Base-by-base conservation (phyloP, 2,329 filamentous ascomycete species). In the Torrubiella hemipterigena region DNA sequence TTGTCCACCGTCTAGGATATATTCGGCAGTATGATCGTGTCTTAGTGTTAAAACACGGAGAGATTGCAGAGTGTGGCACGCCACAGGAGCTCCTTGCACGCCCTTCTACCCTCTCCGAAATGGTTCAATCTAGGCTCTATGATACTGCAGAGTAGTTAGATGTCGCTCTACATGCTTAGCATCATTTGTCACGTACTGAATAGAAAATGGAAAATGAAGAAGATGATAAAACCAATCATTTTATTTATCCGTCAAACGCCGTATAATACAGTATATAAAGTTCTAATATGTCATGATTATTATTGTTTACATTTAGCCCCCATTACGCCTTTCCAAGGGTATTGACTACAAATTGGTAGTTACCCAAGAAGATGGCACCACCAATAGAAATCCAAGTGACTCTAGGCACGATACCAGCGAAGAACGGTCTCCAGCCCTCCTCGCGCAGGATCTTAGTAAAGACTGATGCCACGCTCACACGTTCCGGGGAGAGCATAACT, bases 381-480 rank as follows among this genome's bases (percentile, higher is more conserved):
- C 91, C 91, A 34, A 84, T 80, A 43, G 84, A 91, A 51, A 98
- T 98, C 87, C 91, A 96, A 39, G 84, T 79, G 8, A 94, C 78
- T 32, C 91, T 67, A 2, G 91, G 91, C 12, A 81, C 86, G 27
- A 78, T 68, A 2, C 81, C 82, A 2, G 77, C 72, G 46, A 87
- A 85, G 54, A 87, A 85, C 0, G 77, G 77, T 38, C 67, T 58
- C 5, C 73, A 51, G 2, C 82, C 81, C 38, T 75, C 69, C 33
- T 77, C 68, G 29, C 56, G 59, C 48, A 77, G 60, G 35, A 95
- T 81, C 14, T 65, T 59, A 31, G 60, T 62, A 39, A 89, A 61
- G 38, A 94, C 65, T 5, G 55, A 52, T 20, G 59, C 52, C 40
- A 75, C 67, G 10, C 65, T 69, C 51, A 71, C 72, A 44, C 64